These are phyloP conservation scores for Colletotrichum camelliae DNA, from an alignment of 2,329 filamentous ascomycete species.

Conservation along the genomic window DNA sequence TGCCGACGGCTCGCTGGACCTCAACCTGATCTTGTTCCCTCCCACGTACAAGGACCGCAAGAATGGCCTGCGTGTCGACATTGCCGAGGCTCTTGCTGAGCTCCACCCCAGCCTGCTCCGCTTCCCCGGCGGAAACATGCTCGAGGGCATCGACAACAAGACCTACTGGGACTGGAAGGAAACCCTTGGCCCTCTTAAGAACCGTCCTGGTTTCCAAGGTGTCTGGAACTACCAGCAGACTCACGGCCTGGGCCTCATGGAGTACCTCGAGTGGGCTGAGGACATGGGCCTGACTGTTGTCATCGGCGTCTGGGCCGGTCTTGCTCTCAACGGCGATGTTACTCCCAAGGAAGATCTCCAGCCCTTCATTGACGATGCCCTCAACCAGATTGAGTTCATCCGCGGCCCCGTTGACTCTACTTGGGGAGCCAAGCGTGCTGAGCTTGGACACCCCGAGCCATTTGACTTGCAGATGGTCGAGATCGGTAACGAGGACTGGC, in stretches of 20 bases:
- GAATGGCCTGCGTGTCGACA: constrained; percentile 63
- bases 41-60: constrained; percentile 62
- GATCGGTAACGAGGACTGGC: constrained; percentile 72
- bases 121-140: constrained; percentile 70
- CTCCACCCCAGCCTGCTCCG: constrained; percentile 64
- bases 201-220: constrained; percentile 60
- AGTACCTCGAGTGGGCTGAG: constrained; percentile 66
- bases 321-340: constrained; percentile 58
- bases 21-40: constrained; percentile 65
- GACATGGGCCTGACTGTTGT: constrained; percentile 65
- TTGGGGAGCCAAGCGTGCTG: constrained; percentile 63
- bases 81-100: constrained; percentile 57
- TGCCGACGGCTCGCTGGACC: constrained; percentile 51
- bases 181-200: constrained; percentile 57
- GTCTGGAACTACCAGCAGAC: constrained; percentile 68
- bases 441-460: constrained; percentile 65
- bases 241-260: constrained; percentile 65
- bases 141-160: constrained; percentile 51
- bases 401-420: constrained; percentile 56
- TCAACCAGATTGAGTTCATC: constrained; percentile 69
- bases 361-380: constrained; percentile 62
- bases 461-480: constrained; percentile 68
- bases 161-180: constrained; percentile 59
- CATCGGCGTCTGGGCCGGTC: constrained; percentile 63
- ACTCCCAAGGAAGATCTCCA: constrained; percentile 57